These are phyloP conservation scores for Eucalyptus tenuipes DNA, from an alignment of 345 rosid genomes.

Conservation along the genomic window DNA sequence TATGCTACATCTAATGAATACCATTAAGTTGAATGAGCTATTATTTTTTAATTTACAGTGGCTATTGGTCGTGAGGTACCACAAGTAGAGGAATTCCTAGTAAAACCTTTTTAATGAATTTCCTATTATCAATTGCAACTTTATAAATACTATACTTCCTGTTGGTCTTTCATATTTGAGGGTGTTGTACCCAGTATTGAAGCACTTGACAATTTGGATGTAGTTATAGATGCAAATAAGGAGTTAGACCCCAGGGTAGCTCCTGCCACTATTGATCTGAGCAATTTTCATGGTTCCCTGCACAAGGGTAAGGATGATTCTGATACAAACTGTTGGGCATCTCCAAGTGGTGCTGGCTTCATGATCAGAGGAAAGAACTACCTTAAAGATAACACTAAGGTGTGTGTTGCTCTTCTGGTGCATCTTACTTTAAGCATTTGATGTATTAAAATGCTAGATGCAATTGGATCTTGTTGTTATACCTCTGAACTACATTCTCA, in stretches of 20 bases:
- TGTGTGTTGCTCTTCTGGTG: conserved; percentile 1
- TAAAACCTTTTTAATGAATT: not conserved
- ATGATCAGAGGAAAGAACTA: conserved; percentile 93
- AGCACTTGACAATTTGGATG: not conserved
- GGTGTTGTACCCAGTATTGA: not conserved
- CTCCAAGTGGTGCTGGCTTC: conserved; percentile 83
- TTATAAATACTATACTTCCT: not conserved
- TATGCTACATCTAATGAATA: not conserved
- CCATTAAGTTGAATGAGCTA: not conserved
- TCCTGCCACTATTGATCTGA: conserved; percentile 37
- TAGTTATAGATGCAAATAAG: conserved; percentile 47
- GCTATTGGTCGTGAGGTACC: not conserved
- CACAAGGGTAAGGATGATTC: conserved; percentile 42
- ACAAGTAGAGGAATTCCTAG: not conserved
- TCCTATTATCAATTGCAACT: not conserved
- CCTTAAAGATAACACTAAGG: conserved; percentile 79
- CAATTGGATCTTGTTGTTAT: not conserved
- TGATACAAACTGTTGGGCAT: conserved; percentile 82
- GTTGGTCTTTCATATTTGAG: not conserved
- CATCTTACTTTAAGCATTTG: not conserved
- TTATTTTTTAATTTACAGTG: not conserved
- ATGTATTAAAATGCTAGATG: not conserved
- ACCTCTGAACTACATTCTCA: not conserved
- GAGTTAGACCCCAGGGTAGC: conserved; percentile 45
- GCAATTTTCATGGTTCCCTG: conserved; percentile 55